Evolutionary conservation across 2,329 filamentous ascomycete genomes (phyloP).

Genomic region (Colletotrichum falcatum): DNA sequence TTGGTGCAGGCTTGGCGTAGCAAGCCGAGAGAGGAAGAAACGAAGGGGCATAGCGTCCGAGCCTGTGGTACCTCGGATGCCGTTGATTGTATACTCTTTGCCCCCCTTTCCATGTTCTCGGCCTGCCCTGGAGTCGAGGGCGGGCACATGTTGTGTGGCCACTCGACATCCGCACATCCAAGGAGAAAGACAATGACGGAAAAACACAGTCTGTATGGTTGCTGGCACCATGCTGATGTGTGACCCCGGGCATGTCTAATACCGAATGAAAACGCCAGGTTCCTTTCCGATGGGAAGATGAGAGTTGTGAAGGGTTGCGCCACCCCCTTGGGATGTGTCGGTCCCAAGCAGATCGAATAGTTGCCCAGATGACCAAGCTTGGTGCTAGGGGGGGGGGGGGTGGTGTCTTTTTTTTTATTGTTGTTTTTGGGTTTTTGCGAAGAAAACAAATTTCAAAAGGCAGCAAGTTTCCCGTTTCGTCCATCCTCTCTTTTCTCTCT

Average conservation of each 20-base stretch:
- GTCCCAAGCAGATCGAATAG: constrained; percentile 33
- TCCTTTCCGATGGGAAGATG: constrained; percentile 30
- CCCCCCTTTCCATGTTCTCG: constrained; percentile 18
- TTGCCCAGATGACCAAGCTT: constrained; percentile 30
- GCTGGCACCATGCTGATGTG: constrained; percentile 28
- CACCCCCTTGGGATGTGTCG: constrained; percentile 15
- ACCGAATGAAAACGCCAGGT: constrained; percentile 32
- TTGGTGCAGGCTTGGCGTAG: constrained; percentile 8
- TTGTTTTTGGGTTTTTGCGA: constrained; percentile 24
- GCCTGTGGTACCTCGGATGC: constrained; percentile 22
- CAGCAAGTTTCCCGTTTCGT: constrained; percentile 31
- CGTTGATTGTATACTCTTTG: not conserved
- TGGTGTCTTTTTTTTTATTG: constrained; percentile 29
- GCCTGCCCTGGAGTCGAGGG: constrained; percentile 38
- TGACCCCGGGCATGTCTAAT: constrained; percentile 29
- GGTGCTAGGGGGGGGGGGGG: constrained; percentile 25
- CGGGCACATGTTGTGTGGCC: constrained; percentile 28
- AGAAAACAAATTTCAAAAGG: constrained; percentile 8
- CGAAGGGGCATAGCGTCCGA: constrained; percentile 3
- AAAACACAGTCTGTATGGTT: constrained; percentile 37
- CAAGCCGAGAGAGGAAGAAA: constrained; percentile 4
- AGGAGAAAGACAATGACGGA: constrained; percentile 19
- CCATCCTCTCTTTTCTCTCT: constrained; percentile 28
- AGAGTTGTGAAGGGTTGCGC: constrained; percentile 29
- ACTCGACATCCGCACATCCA: constrained; percentile 35